phyloP scores from a whole-genome alignment of 257 asterid genomes.

The Verbascum thapsus region DNA sequence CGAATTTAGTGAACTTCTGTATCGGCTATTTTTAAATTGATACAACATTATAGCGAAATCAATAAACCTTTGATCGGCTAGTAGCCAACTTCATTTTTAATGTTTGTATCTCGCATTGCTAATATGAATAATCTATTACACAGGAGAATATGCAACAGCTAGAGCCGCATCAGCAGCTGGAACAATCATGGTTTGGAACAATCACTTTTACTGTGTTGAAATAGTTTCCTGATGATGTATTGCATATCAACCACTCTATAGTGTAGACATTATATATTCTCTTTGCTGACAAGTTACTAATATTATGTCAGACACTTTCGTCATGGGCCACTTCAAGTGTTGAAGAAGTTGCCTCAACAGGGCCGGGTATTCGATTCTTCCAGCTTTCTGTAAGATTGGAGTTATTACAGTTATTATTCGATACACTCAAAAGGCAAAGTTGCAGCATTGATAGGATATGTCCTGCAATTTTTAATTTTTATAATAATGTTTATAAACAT shows the following conservation, averaged over 20 bases:
- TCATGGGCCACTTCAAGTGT: slow-evolving; percentile 32
- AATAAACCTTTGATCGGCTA: too few species aligned
- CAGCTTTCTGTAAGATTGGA: slow-evolving; percentile 34
- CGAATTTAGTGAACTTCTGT: too few species aligned
- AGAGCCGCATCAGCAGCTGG: slow-evolving; percentile 80
- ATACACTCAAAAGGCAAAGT: not conserved
- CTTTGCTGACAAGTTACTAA: too few species aligned
- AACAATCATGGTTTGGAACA: slow-evolving; percentile 65
- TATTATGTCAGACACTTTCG: slow-evolving; percentile 66
- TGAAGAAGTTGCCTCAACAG: slow-evolving; percentile 84
- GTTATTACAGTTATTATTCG: not conserved
- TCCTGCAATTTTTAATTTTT: too few species aligned
- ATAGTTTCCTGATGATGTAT: not conserved
- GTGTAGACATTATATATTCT: slow-evolving; percentile 21
- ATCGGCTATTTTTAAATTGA: too few species aligned
- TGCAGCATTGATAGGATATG: too few species aligned
- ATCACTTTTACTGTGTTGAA: too few species aligned
- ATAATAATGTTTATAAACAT: too few species aligned
- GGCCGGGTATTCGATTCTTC: slow-evolving; percentile 33
- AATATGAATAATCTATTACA: slow-evolving; percentile 22
- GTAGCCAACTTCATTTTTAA: too few species aligned
- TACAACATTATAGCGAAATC: too few species aligned
- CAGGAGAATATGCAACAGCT: slow-evolving; percentile 79
- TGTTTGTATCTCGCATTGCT: not conserved
- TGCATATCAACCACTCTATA: not conserved